Conservation (phyloP, 2,329 filamentous ascomycete genomes). For the Zasmidium cellare region DNA sequence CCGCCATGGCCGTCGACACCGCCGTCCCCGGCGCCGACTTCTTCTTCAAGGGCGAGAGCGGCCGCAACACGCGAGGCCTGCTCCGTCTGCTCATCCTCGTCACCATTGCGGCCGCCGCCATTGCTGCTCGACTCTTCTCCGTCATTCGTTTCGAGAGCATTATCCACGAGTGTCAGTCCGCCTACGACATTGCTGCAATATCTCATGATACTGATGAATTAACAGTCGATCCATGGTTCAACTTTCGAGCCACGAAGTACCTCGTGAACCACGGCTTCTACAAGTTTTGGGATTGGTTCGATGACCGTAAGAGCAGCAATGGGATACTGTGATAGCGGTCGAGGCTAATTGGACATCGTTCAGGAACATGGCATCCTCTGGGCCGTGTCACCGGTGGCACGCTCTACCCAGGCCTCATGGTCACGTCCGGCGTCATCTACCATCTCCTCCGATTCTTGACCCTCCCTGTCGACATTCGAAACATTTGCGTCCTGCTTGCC, state of each 20-base stretch:
- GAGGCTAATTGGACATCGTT: conserved; percentile 1
- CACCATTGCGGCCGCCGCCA: conserved; percentile 86
- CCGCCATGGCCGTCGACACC: conserved; percentile 23
- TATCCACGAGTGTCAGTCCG: conserved; percentile 92
- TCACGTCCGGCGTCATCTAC: conserved; percentile 96
- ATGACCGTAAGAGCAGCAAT: conserved; percentile 68
- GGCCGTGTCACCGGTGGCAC: conserved; percentile 97
- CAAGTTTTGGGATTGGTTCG: conserved; percentile 99
- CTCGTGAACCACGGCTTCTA: conserved; percentile 96
- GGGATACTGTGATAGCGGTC: neutral
- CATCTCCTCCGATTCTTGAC: conserved; percentile 85
- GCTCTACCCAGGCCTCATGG: conserved; percentile 98
- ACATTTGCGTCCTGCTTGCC: conserved; percentile 95
- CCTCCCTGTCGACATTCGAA: conserved; percentile 94
- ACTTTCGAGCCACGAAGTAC: conserved; percentile 98
- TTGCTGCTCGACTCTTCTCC: conserved; percentile 93
- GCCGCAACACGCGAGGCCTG: conserved; percentile 78
- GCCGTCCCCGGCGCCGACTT: conserved; percentile 29
- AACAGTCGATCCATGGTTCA: conserved; percentile 98
- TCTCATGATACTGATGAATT: neutral
- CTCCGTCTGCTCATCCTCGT: conserved; percentile 86
- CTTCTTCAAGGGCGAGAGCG: conserved; percentile 75
- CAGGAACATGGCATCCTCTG: conserved; percentile 95
- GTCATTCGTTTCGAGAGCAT: conserved; percentile 99
- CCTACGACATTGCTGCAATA: neutral